Conservation (phyloP, 2,329 filamentous ascomycete genomes). For the Bipolaris cookei region DNA sequence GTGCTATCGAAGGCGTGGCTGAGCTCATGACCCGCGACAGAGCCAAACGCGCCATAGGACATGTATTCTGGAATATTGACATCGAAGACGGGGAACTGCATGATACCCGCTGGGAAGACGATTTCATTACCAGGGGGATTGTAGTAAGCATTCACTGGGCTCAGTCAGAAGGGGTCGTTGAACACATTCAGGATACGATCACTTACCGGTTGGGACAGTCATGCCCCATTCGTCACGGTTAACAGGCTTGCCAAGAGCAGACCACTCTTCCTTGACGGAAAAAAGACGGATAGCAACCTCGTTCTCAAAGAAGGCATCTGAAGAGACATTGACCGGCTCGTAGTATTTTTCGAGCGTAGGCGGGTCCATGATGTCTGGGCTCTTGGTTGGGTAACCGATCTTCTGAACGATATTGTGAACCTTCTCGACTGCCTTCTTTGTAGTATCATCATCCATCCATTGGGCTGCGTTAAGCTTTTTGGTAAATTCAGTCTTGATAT, state of each 20-base stretch:
- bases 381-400: constrained; percentile 69
- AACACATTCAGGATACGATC: too few relatives aligned
- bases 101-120: constrained; percentile 70
- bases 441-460: constrained; percentile 71
- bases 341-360: constrained; percentile 65
- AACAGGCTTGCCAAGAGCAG: constrained; percentile 64
- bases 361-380: constrained; percentile 67
- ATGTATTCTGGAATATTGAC: constrained; percentile 68
- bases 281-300: constrained; percentile 59
- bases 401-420: constrained; percentile 71
- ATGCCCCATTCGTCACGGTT: constrained; percentile 67
- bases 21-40: constrained; percentile 71
- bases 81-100: constrained; percentile 72
- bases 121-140: constrained; percentile 70
- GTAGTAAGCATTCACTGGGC: constrained; percentile 66
- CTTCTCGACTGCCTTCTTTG: constrained; percentile 66
- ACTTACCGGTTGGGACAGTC: constrained; percentile 58
- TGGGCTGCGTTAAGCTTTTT: constrained; percentile 63
- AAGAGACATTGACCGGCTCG: constrained; percentile 57
- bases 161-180: neutral
- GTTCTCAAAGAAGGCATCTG: constrained; percentile 64
- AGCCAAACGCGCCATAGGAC: constrained; percentile 72
- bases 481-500: constrained; percentile 71
- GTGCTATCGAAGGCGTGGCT: constrained; percentile 73
- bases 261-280: constrained; percentile 60